Conservation (phyloP, 495 filamentous ascomycete species). For the Clavariopsis aquatica region DNA sequence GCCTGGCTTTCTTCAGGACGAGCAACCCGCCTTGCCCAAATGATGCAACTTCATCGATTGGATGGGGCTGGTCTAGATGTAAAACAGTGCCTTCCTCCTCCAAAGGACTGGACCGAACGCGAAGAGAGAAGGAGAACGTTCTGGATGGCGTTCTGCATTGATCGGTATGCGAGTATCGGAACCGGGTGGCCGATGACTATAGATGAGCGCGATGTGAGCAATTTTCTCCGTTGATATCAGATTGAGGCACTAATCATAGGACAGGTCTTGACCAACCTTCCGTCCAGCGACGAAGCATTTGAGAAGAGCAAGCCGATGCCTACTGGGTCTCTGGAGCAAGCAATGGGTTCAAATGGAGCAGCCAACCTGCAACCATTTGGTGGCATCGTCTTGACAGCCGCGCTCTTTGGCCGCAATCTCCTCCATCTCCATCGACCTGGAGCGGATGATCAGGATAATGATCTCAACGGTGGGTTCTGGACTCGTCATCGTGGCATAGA, state of each 20-base stretch:
- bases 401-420: conserved; percentile 91
- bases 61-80: conserved; percentile 87
- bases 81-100: conserved; percentile 82
- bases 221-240: neutral
- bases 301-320: conserved; percentile 72
- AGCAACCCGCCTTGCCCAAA: conserved; percentile 72
- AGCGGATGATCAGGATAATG: conserved; percentile 76
- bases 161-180: conserved; percentile 93
- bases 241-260: neutral
- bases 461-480: conserved; percentile 95
- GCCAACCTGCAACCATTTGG: conserved; percentile 74
- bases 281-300: conserved; percentile 83
- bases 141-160: conserved; percentile 88
- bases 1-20: conserved; percentile 92
- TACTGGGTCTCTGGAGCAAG: conserved; percentile 67
- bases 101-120: conserved; percentile 88
- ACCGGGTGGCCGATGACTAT: conserved; percentile 96
- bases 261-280: conserved; percentile 80
- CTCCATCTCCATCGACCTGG: conserved; percentile 91
- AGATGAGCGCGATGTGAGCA: conserved; percentile 80
- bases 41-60: conserved; percentile 90
- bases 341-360: conserved; percentile 70
- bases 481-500: conserved; percentile 88
- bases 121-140: conserved; percentile 92
- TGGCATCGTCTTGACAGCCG: conserved; percentile 79